Evolutionary conservation across 805 yeast species (phyloP).

Genomic region (Cyberlindnera saturnus): DNA sequence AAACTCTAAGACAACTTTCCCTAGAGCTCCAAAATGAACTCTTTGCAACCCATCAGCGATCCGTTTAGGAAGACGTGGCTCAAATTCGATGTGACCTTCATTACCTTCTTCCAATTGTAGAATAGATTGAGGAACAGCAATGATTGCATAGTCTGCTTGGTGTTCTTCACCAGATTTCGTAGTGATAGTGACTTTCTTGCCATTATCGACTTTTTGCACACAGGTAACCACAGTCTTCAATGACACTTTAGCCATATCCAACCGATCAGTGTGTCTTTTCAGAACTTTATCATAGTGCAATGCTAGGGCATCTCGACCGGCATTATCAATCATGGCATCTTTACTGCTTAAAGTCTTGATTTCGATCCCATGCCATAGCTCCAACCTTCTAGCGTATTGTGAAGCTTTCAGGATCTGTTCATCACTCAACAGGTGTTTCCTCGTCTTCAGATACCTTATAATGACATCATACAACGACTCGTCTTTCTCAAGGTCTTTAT

Average conservation of each 20-base stretch:
- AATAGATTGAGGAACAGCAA: constrained; percentile 75
- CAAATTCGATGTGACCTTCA: constrained; percentile 48
- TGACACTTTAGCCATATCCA: constrained; percentile 35
- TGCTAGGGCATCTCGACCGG: constrained; percentile 75
- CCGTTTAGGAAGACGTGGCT: constrained; percentile 45
- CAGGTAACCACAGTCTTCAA: constrained; percentile 36
- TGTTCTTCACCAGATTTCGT: constrained; percentile 27
- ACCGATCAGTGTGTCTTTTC: constrained; percentile 32
- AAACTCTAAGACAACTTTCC: constrained; percentile 70
- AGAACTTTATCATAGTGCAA: constrained; percentile 47
- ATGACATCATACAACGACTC: constrained; percentile 45
- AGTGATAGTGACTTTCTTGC: constrained; percentile 19
- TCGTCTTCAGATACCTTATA: constrained; percentile 38
- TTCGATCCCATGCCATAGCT: constrained; percentile 76
- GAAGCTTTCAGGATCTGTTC: constrained; percentile 48
- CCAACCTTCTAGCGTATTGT: constrained; percentile 50
- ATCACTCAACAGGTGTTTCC: constrained; percentile 40
- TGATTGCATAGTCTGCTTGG: constrained; percentile 51
- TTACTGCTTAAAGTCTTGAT: constrained; percentile 65
- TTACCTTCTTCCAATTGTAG: constrained; percentile 35
- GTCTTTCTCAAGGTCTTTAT: constrained; percentile 47
- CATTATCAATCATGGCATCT: constrained; percentile 60
- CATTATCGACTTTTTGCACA: constrained; percentile 28
- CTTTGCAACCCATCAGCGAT: constrained; percentile 38
- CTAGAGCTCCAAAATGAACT: constrained; percentile 61